Conservation (phyloP, 2,329 filamentous ascomycete species). For the Arachnomyces sp. region DNA sequence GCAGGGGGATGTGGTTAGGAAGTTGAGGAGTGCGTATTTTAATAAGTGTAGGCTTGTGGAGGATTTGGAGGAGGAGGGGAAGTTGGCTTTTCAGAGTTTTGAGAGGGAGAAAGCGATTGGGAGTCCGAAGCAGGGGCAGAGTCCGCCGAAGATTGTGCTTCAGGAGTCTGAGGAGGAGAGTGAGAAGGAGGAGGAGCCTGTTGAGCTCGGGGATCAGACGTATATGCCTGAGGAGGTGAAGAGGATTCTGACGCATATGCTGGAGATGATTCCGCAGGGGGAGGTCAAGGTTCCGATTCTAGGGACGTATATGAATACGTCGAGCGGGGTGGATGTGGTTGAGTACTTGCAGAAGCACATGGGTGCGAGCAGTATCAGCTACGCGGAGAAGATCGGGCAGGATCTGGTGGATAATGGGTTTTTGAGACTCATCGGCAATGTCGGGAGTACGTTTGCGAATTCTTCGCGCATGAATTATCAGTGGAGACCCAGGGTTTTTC, state of each 20-base stretch:
- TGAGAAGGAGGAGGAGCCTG: conserved; percentile 65
- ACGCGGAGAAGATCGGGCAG: conserved; percentile 90
- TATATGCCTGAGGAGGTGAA: conserved; percentile 83
- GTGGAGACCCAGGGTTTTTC: conserved; percentile 88
- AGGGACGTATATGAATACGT: conserved; percentile 89
- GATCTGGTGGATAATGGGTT: conserved; percentile 83
- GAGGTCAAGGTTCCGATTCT: conserved; percentile 95
- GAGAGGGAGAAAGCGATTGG: conserved; percentile 43
- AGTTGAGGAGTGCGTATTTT: conserved; percentile 92
- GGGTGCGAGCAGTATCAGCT: conserved; percentile 74
- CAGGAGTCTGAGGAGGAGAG: conserved; percentile 46
- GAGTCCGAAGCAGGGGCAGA: conserved; percentile 54
- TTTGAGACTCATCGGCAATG: conserved; percentile 82
- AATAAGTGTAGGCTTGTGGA: conserved; percentile 97
- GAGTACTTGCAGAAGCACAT: conserved; percentile 90
- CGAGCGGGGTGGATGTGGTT: conserved; percentile 83
- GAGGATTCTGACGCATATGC: conserved; percentile 78
- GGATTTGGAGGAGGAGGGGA: conserved; percentile 96
- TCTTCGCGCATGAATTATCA: conserved; percentile 97
- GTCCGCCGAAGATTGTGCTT: conserved; percentile 71
- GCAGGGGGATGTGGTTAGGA: conserved; percentile 83
- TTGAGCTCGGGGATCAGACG: conserved; percentile 84
- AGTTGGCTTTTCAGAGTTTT: conserved; percentile 90
- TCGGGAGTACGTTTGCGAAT: conserved; percentile 92
- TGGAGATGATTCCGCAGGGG: conserved; percentile 76